Evolutionary conservation across 768 basidiomycete genomes (phyloP), one percentile per base, ranked within the genome.

Genomic region (Mrakia blollopis): DNA sequence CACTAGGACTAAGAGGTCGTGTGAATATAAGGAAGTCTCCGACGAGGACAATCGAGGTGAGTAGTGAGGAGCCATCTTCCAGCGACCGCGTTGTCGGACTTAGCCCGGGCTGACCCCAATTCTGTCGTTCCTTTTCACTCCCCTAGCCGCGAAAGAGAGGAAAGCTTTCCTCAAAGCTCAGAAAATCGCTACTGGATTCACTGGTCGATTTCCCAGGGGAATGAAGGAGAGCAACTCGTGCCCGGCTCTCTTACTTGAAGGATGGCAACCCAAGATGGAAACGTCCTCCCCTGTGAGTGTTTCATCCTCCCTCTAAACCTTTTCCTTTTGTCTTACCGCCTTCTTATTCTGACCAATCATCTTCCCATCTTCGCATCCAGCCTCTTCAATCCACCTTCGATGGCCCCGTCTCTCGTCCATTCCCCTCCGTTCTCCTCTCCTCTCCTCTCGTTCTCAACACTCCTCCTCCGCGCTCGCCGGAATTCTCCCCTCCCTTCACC

Each of bases 1-100:
- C 76, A 76, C 78, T 16, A 80, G 82, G 10, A 79, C 81, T 7
- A 75, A 80, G 60, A 77, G 80, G n/a, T 74, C 70, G 4, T 83
- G 82, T 77, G 81, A 81, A 10, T 83, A 81, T 67, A 77, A 81
- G 4, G 81, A 81, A 3, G 82, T 83, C 18, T 81, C 82, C 39
- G 82, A 82, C 69, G 81, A 83, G 63, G 80, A 81, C 74, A 83
- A 83, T 79, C 78, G 80, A 32, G 65, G 65, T 68, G 18, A 39
- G 39, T 41, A 23, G 2, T 35, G n/a, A n/a, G n/a, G n/a, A n/a
- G n/a, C 35, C n/a, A 6, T 37, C 63, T 23, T 18, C 11, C 63
- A 37, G n/a, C 32, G 63, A 35, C 61, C n/a, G 61, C 32, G 32
- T 14, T 65, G 2, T 30, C 11, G 25, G n/a, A 39, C 21, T 25